Base-by-base conservation (phyloP, 352 stramenopile genomes). In the Pythium guiyangense region DNA sequence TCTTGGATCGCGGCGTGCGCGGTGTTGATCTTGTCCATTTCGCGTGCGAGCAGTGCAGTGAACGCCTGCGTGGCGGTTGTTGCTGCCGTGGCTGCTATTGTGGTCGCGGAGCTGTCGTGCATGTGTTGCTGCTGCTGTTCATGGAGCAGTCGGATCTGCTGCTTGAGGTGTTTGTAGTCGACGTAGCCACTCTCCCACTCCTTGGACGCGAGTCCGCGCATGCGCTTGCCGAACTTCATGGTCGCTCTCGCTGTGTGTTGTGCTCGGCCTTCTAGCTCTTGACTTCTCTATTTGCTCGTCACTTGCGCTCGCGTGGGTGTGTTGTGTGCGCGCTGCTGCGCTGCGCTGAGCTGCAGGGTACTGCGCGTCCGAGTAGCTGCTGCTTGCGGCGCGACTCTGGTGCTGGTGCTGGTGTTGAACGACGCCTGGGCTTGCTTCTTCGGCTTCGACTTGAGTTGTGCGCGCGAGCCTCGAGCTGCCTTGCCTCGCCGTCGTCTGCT, bases 201-300 rank as follows among this genome's bases (percentile, higher is more conserved):
- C 18, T 71, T 66, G 27, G 71, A 73, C 49, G 71, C 73, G 35
- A 92, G 71, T 39, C 71, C 79, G 25, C 82, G 82, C 66, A 90
- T 83, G 49, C 82, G 82, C 61, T 92, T 92, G 69, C 82, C 82
- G 49, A 92, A 92, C 72, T 92, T 92, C 79, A 92, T 92, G 12
- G 35, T 22, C 54, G 55, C 4, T 22, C 22, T 22, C 22, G 22
- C 22, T 22, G 22, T 22, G 22, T 22, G 22, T 22, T 22, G n/a
- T n/a, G n/a, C n/a, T n/a, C n/a, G n/a, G n/a, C n/a, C n/a, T n/a
- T n/a, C n/a, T n/a, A n/a, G 22, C 22, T 22, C 22, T 1, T 22
- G 22, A 1, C 12, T 10, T 37, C 12, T 4, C 31, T 37, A 2
- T 34, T 34, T 2, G 12, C 12, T 10, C 5, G 1, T 37, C 5